Evolutionary conservation across 176 grass and related monocot genomes (phyloP), one percentile per base, ranked within the genome.

Genomic region (Rhynchospora breviuscula): DNA sequence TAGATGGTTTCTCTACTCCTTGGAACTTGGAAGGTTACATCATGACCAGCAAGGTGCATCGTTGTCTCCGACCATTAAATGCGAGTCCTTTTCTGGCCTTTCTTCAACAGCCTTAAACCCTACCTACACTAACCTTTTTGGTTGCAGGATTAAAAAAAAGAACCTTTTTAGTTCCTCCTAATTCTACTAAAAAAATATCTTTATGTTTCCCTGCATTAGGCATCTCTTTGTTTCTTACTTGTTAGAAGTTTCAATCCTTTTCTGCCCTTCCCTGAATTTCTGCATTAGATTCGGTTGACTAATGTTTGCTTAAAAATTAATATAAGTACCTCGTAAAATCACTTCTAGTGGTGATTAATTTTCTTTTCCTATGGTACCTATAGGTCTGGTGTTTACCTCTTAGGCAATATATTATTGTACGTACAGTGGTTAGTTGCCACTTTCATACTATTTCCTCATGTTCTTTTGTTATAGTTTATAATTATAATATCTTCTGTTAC

Each of bases 271-370:
- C 79, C 62, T 33, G 61, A 82, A 47, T 68, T 67, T 61, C 22
- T 66, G 80, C 80, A 82, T 82, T 82, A 52, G 17, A 66, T 82
- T 67, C 45, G 12, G 80, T 47, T 81, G 79, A 82, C 40, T 23
- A n/a, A 45, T 49, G 40, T 66, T 66, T 67, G 31, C 11, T 66
- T 66, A 67, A 23, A 65, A 21, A 49, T 54, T 52, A 60, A 26
- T 29, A 17, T 4, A 82, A 26, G 58, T 67, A 67, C 61, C 63
- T 82, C 61, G 11, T 67, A 53, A 81, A 81, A 49, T 44, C 61
- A 82, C 60, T 31, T 17, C 5, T 49, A 3, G 43, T 65, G 53
- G 23, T 67, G 3, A 31, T 45, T 53, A 49, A 53, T 82, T 29
- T 82, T 65, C 0, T 63, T 47, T 18, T 82, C 60, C 45, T 53